Percentiles rank a stretch among this genome's conserved stretches.
These are phyloP conservation scores for Hydnum rufescens DNA, from an alignment of 768 basidiomycete species.

Conservation along the genomic window DNA sequence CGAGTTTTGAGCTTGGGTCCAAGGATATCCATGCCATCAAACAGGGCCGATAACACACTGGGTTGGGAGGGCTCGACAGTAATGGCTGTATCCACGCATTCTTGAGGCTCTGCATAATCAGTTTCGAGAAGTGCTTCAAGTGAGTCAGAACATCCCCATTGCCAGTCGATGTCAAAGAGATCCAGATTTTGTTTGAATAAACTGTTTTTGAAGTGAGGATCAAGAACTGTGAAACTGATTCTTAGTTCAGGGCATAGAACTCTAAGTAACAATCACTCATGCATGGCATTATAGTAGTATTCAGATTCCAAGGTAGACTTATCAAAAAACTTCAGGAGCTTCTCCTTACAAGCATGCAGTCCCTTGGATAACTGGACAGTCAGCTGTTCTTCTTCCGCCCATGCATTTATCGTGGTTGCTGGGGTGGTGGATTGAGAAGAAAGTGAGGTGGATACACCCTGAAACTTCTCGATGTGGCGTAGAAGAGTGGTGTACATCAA, in stretches of 20 bases:
- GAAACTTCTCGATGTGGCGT: neutral
- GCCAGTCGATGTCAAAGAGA: neutral
- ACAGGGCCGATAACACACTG: too few species aligned
- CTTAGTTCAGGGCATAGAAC: neutral
- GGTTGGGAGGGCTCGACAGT: too few species aligned
- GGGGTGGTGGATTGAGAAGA: too few species aligned
- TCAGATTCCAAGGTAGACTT: conserved; percentile 1
- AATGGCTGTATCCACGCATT: too few species aligned
- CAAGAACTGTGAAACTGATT: neutral
- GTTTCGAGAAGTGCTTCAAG: neutral
- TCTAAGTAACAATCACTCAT: neutral
- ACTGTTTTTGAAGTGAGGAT: neutral
- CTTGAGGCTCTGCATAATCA: neutral
- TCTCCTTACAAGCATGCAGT: conserved; percentile 1
- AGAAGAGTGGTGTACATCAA: neutral
- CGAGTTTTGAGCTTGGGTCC: too few species aligned
- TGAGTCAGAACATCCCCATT: too few species aligned
- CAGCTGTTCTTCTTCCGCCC: too few species aligned
- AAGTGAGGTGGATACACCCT: too few species aligned
- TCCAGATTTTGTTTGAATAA: neutral
- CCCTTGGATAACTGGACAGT: neutral
- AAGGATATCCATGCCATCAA: too few species aligned
- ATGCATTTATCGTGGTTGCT: too few species aligned
- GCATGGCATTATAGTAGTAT: neutral
- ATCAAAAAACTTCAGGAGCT: conserved; percentile 2